These are phyloP conservation scores for Yarrowia phangngaensis DNA, from an alignment of 805 yeast genomes.

Conservation along the genomic window DNA sequence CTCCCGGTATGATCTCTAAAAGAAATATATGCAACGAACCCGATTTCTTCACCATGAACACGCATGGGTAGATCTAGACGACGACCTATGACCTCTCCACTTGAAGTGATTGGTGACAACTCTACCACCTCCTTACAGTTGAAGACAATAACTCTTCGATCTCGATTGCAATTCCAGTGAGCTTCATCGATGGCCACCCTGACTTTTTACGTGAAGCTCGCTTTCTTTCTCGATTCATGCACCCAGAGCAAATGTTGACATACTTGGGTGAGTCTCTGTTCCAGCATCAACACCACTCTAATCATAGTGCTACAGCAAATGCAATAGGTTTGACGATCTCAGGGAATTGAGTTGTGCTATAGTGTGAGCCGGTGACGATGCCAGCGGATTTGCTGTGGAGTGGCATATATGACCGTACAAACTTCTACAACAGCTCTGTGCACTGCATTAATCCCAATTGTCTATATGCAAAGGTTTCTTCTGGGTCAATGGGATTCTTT, in stretches of 20 bases:
- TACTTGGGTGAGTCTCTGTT: constrained; percentile 48
- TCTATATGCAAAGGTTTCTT: no score
- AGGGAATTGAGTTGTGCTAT: no score
- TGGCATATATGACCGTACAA: no score
- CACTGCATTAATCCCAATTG: no score
- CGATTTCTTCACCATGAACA: constrained; percentile 81
- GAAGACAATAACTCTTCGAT: constrained; percentile 81
- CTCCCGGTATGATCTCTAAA: constrained; percentile 58
- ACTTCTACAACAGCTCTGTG: no score
- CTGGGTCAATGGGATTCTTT: no score
- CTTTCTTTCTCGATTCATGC: constrained; percentile 89
- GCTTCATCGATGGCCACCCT: constrained; percentile 70
- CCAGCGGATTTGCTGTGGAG: no score
- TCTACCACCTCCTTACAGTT: constrained; percentile 85
- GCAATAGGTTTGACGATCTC: no score
- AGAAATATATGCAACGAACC: constrained; percentile 56
- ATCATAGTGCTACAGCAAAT: no score
- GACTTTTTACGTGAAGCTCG: constrained; percentile 85
- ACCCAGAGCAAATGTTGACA: constrained; percentile 81
- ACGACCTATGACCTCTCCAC: constrained; percentile 34
- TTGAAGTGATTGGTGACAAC: constrained; percentile 38
- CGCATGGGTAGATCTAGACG: constrained; percentile 58
- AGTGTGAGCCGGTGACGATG: no score
- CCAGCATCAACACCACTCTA: constrained; percentile 51
- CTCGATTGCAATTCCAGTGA: constrained; percentile 71